Conservation (phyloP, 202 grass and related monocot species). For the Brachypodium distachyon region DNA sequence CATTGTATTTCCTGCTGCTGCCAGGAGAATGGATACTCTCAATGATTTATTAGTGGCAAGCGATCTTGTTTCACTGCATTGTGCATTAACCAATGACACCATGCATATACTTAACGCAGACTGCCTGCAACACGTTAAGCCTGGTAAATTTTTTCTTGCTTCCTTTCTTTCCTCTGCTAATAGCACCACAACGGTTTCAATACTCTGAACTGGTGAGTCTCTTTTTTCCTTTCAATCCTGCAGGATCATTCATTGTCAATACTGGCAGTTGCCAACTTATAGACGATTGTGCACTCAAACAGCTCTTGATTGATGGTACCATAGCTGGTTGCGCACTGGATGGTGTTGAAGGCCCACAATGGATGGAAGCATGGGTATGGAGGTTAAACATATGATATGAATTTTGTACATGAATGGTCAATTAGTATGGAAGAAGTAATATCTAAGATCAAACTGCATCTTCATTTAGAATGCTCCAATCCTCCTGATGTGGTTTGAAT, state of each 20-base stretch:
- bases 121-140: conserved; percentile 76
- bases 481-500: background rate
- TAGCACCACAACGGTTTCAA: background rate
- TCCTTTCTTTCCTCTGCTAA: background rate
- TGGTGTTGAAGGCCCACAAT: conserved; percentile 93
- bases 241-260: conserved; percentile 94
- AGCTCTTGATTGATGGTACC: conserved; percentile 82
- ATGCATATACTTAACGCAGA: conserved; percentile 85
- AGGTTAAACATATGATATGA: conserved; percentile 29
- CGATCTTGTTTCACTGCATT: conserved; percentile 91
- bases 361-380: conserved; percentile 99
- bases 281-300: conserved; percentile 89
- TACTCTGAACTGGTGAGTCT: background rate
- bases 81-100: conserved; percentile 66
- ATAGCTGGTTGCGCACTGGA: conserved; percentile 89
- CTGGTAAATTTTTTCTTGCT: conserved; percentile 36
- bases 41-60: conserved; percentile 88
- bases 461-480: conserved; percentile 2
- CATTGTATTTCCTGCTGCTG: conserved; percentile 75
- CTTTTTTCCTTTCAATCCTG: background rate
- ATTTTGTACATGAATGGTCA: conserved; percentile 15
- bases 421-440: background rate
- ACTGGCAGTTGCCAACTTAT: conserved; percentile 89
- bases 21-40: conserved; percentile 92
- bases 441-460: conserved; percentile 7